These are phyloP conservation scores for Phytopythium kandeliae DNA, from an alignment of 352 stramenopile species.

Conservation along the genomic window DNA sequence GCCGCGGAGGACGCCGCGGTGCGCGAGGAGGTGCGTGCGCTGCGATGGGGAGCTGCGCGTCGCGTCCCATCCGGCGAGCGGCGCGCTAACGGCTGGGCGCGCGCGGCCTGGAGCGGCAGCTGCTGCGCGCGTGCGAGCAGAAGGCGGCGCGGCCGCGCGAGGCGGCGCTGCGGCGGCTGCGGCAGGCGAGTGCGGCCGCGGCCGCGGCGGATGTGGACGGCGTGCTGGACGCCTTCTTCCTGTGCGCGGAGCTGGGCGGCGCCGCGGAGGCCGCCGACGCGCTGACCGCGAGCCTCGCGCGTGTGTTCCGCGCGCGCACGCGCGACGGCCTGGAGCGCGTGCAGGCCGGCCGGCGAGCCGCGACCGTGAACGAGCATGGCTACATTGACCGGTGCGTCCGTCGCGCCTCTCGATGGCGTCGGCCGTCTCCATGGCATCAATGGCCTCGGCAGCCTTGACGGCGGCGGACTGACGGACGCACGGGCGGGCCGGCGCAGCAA, in stretches of 20 bases:
- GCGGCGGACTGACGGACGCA: neutral
- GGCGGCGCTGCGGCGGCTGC: constrained; percentile 36
- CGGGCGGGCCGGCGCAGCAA: constrained; percentile 9
- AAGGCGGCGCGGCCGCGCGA: constrained; percentile 47
- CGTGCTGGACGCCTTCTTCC: constrained; percentile 37
- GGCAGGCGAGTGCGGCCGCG: constrained; percentile 28
- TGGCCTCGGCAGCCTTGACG: neutral
- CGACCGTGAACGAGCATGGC: constrained; percentile 66
- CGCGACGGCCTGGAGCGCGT: constrained; percentile 50
- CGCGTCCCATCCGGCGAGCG: too few species aligned
- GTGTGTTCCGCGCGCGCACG: constrained; percentile 52
- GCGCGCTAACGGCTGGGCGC: neutral
- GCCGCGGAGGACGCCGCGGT: constrained; percentile 21
- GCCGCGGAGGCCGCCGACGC: constrained; percentile 17
- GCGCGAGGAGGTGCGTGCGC: constrained; percentile 45
- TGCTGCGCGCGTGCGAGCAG: constrained; percentile 66
- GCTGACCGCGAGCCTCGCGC: constrained; percentile 39
- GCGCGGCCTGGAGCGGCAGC: constrained; percentile 20
- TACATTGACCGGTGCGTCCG: constrained; percentile 63
- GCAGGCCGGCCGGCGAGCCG: constrained; percentile 35
- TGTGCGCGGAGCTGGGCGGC: constrained; percentile 40
- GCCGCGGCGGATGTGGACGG: constrained; percentile 41
- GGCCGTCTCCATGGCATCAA: too few species aligned
- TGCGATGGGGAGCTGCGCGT: too few species aligned
- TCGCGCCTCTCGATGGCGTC: too few species aligned